Base-by-base conservation (phyloP, 352 stramenopile genomes). In the Phytophthora lateralis region DNA sequence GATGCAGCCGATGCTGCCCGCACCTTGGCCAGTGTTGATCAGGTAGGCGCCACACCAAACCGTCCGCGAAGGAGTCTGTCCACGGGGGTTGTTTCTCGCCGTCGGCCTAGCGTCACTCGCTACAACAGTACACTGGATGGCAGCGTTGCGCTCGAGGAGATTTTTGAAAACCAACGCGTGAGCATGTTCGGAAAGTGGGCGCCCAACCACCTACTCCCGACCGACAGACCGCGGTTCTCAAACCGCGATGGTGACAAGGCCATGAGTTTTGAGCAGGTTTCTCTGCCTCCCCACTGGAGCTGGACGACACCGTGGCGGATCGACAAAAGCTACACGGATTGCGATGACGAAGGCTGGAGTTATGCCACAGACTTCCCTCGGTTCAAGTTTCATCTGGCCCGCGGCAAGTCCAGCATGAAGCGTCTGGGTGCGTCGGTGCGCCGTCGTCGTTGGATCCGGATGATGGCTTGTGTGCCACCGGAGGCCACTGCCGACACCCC, bases 141-240 rank as follows among this genome's bases (percentile, higher is more conserved):
- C 54, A 91, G 82, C 34, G 83, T 95, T 3, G 85, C 76, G 8
- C 69, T 95, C 17, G 85, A 95, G 61, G 85, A 95, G 68, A 92
- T 95, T 63, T 95, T 95, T 65, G 84, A 95, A 63, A 95, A 95
- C 63, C 86, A 95, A 63, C 86, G 86, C 14, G 76, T 95, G 55
- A 92, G 84, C 62, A 88, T 95, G 62, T 95, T 95, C 73, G 84
- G 84, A 29, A 95, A 95, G 45, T 95, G 86, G 86, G 86, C 82
- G 0, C 86, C 86, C 4, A 93, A 93, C 58, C 85, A 95, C 42
- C 60, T 95, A 53, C 70, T 93, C 18, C 86, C 84, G 24, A 95
- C 86, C 0, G 86, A 95, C 37, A 81, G 86, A 52, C 69, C 79
- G 14, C 86, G 86, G 9, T 95, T 95, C 34, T 89, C 86, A 24